phyloP scores from a whole-genome alignment of 2,329 filamentous ascomycete genomes.

The Penicillium griseofulvum region DNA sequence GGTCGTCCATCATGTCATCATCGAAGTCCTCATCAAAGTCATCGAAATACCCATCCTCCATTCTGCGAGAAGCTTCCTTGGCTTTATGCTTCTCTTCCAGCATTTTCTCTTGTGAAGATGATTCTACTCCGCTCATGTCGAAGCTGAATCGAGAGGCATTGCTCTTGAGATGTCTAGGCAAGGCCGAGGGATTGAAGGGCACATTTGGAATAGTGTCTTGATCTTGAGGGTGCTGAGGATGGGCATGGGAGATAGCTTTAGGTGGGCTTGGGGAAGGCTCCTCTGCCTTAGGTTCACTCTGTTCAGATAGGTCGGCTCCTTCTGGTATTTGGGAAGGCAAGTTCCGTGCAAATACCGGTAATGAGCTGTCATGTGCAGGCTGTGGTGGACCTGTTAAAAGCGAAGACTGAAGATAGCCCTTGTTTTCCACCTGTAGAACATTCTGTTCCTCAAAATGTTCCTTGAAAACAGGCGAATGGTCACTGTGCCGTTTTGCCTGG shows the following conservation, averaged over 20 bases:
- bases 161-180: conserved; percentile 52
- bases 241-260: conserved; percentile 6
- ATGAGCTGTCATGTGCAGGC: conserved; percentile 29
- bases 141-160: conserved; percentile 65
- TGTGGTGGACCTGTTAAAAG: conserved; percentile 33
- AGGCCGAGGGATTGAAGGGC: conserved; percentile 29
- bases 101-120: conserved; percentile 58
- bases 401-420: conserved; percentile 44
- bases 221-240: conserved; percentile 22
- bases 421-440: conserved; percentile 41
- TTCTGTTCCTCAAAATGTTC: conserved; percentile 58
- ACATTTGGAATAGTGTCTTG: conserved; percentile 33
- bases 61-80: conserved; percentile 47
- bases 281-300: not conserved
- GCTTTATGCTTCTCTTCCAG: conserved; percentile 63
- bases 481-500: conserved; percentile 33
- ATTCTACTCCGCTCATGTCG: conserved; percentile 59
- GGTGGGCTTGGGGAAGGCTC: conserved; percentile 7
- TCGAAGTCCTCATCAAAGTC: conserved; percentile 47
- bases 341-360: conserved; percentile 47
- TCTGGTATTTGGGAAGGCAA: conserved; percentile 39
- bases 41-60: conserved; percentile 35
- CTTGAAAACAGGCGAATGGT: conserved; percentile 59
- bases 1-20: conserved; percentile 44
- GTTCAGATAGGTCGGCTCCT: conserved; percentile 12